Base-by-base conservation (phyloP, 1,284 basidiomycete species). In the Sporisorium scitamineum region DNA sequence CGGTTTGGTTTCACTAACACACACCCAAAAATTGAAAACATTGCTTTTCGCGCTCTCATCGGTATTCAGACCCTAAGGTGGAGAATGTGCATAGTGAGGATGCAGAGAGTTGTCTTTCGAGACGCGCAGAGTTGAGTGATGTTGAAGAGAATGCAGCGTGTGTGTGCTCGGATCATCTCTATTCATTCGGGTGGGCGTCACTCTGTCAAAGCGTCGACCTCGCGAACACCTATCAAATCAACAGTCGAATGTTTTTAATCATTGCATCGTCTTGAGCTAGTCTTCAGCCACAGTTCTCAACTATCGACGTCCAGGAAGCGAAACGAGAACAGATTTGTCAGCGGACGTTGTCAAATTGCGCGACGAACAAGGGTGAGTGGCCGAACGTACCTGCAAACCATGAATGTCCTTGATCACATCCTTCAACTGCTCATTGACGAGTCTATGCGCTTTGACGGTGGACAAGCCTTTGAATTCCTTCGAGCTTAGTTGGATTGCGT, bases 351-450 rank as follows among this genome's bases (percentile, higher is more conserved):
- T 60, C 37, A 13, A 42, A 29, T 51, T 6, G 5, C 20, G 9
- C 26, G 4, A 24, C 20, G 18, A 5, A 20, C 4, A 8, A 37
- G 22, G 37, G 7, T 5, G 31, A 14, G 11, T 10, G 45, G 26
- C 20, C n/a, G n/a, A 39, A 84, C 90, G 55, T 71, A 95, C 97
- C 89, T 97, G 95, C 29, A 99, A 87, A 1, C 96, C 96, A 85
- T 99, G 96, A 71, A 98, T 96, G 24, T 89, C 91, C 80, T 90
- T 89, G 65, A 99, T 95, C 84, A 97, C 95, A 79, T 92, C 88
- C 87, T 96, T 95, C 74, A 99, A 87, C 22, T 90, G 89, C 73
- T 93, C 89, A 32, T 94, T 97, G 57, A 99, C 94, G 48, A 98
- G 87, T 72, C 91, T 90, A 87, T 99, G 96, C 86, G 98, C 96